Percentiles rank a stretch among this genome's conserved stretches.
These are phyloP conservation scores for Picochlorum sp. DNA, from an alignment of 139 green algal species.

Conservation along the genomic window DNA sequence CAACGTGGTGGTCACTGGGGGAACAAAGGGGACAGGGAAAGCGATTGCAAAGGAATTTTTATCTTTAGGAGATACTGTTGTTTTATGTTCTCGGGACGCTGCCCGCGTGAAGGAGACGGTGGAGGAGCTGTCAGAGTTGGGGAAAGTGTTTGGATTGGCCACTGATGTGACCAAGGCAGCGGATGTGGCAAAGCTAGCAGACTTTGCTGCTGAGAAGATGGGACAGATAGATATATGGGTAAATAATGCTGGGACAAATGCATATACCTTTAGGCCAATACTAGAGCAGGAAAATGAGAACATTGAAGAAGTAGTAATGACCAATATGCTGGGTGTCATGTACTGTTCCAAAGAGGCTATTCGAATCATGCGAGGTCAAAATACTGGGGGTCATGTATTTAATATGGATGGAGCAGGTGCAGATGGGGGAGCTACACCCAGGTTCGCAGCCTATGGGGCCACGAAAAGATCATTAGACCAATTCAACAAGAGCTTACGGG, in stretches of 20 bases:
- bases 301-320: slow-evolving; percentile 71
- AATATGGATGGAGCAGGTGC: slow-evolving; percentile 87
- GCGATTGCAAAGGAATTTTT: slow-evolving; percentile 75
- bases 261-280: slow-evolving; percentile 70
- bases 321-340: slow-evolving; percentile 87
- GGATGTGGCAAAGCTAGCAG: slow-evolving; percentile 51
- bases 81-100: slow-evolving; percentile 62
- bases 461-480: slow-evolving; percentile 84
- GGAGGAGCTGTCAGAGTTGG: slow-evolving; percentile 27
- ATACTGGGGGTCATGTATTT: slow-evolving; percentile 74
- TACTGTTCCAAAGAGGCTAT: slow-evolving; percentile 84
- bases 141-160: slow-evolving; percentile 26
- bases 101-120: slow-evolving; percentile 26
- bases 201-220: slow-evolving; percentile 36
- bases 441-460: slow-evolving; percentile 89
- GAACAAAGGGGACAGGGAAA: slow-evolving; percentile 57
- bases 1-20: slow-evolving; percentile 43
- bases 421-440: slow-evolving; percentile 60
- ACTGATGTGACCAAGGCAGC: slow-evolving; percentile 48
- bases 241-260: slow-evolving; percentile 76
- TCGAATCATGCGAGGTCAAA: slow-evolving; percentile 69
- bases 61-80: slow-evolving; percentile 41
- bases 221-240: slow-evolving; percentile 38
- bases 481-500: slow-evolving; percentile 55
- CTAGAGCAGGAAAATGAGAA: slow-evolving; percentile 49